phyloP scores from a whole-genome alignment of 2,329 filamentous ascomycete species.

The Geosmithia morbida region DNA sequence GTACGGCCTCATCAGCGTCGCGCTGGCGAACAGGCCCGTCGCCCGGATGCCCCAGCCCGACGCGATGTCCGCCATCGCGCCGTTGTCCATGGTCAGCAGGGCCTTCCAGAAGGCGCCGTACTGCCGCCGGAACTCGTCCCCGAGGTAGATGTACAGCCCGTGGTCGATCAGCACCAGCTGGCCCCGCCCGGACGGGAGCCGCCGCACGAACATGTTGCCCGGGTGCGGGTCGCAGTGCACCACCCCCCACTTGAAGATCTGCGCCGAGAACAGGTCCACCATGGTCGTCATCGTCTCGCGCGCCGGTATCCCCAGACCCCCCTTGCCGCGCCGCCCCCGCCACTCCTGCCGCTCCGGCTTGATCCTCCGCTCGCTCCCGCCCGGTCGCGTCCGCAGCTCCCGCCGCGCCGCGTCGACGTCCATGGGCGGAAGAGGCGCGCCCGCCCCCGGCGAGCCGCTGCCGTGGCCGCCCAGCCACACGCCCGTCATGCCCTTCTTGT shows the following conservation, averaged over 20 bases:
- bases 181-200: slow-evolving; percentile 64
- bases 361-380: slow-evolving; percentile 36
- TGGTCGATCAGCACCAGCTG: slow-evolving; percentile 96
- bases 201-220: slow-evolving; percentile 91
- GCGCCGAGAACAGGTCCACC: slow-evolving; percentile 89
- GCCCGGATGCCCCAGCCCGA: slow-evolving; percentile 76
- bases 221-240: slow-evolving; percentile 97
- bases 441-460: slow-evolving; percentile 65
- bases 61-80: slow-evolving; percentile 58
- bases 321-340: slow-evolving; percentile 56
- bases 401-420: slow-evolving; percentile 29
- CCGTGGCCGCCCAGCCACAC: slow-evolving; percentile 68
- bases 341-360: slow-evolving; percentile 74
- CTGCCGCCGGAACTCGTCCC: slow-evolving; percentile 66
- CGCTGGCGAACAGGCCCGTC: slow-evolving; percentile 80
- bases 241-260: slow-evolving; percentile 94
- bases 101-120: slow-evolving; percentile 90
- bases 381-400: slow-evolving; percentile 34
- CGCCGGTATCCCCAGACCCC: slow-evolving; percentile 69
- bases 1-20: slow-evolving; percentile 82
- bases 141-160: slow-evolving; percentile 89
- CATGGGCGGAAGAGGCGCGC: slow-evolving; percentile 41
- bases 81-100: slow-evolving; percentile 85
- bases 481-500: slow-evolving; percentile 66
- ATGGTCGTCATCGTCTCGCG: slow-evolving; percentile 93